Conservation (phyloP, 169 alveolate genomes). For the Plasmodium cynomolgi region DNA sequence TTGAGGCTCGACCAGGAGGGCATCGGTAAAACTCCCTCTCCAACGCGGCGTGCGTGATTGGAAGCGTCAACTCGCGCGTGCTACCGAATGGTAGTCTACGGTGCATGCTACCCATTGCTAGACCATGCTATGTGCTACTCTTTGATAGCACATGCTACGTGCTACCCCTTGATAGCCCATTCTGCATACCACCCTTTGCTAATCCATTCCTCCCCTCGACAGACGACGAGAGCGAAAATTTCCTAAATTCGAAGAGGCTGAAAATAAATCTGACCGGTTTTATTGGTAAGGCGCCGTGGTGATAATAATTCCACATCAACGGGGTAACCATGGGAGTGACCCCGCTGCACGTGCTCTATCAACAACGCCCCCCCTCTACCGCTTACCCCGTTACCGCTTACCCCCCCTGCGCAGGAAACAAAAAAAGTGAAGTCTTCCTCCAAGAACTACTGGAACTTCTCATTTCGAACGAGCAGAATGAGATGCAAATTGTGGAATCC, state of each 20-base stretch:
- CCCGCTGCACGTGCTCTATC: neutral
- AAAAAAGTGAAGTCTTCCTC: constrained; percentile 46
- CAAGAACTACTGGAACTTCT: constrained; percentile 32
- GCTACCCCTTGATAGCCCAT: neutral
- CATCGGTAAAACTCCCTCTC: constrained; percentile 50
- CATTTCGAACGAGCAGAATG: constrained; percentile 35
- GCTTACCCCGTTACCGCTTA: too few relatives aligned
- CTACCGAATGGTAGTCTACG: too few relatives aligned
- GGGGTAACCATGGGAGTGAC: neutral
- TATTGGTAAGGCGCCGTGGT: constrained; percentile 13
- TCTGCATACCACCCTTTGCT: neutral
- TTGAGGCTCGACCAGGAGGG: constrained; percentile 79
- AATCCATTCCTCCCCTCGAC: neutral
- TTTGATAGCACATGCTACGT: neutral
- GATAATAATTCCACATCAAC: neutral
- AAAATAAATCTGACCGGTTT: constrained; percentile 61
- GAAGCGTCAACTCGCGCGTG: neutral
- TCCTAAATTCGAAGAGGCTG: constrained; percentile 28
- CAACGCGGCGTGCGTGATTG: neutral
- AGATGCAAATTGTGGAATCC: neutral
- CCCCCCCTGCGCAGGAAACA: constrained; percentile 14
- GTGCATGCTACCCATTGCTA: neutral
- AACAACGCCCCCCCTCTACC: too few relatives aligned
- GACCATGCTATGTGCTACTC: neutral
- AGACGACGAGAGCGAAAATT: constrained; percentile 39